phyloP scores from a whole-genome alignment of 306 rosid genomes.

The Trifolium fragiferum region DNA sequence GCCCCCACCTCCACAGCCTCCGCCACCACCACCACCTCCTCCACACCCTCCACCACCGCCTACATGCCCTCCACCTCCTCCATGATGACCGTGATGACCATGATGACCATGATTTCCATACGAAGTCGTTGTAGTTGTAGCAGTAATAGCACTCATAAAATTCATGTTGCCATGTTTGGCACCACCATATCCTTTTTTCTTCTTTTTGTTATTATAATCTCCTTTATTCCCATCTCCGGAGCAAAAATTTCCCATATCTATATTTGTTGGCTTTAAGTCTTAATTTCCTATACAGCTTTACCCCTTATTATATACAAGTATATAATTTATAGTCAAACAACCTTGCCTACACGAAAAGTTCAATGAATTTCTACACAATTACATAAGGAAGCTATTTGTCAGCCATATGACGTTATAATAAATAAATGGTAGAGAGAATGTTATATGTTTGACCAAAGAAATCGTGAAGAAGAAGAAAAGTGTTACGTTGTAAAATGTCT shows the following conservation, averaged over 20 bases:
- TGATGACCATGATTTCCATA: background rate
- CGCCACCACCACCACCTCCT: background rate
- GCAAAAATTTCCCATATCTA: slow-evolving; percentile 7
- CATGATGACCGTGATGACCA: background rate
- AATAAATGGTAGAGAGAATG: too few relatives aligned
- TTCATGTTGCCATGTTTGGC: slow-evolving; percentile 8
- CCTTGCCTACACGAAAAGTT: too few relatives aligned
- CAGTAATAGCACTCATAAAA: background rate
- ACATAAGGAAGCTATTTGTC: too few relatives aligned
- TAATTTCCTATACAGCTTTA: background rate
- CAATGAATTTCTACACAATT: too few relatives aligned
- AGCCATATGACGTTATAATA: too few relatives aligned
- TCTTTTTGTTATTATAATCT: background rate
- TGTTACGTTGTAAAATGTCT: too few relatives aligned
- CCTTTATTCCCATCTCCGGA: background rate
- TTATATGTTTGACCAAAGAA: too few relatives aligned
- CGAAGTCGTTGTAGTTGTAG: background rate
- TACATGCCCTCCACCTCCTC: background rate
- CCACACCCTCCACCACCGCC: background rate
- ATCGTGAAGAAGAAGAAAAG: too few relatives aligned
- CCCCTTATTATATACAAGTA: background rate
- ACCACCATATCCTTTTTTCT: background rate
- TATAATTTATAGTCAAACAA: too few relatives aligned
- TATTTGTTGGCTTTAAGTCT: background rate
- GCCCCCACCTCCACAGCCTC: background rate